Evolutionary conservation across 1,284 basidiomycete species (phyloP).

Genomic region (Fomes fomentarius): DNA sequence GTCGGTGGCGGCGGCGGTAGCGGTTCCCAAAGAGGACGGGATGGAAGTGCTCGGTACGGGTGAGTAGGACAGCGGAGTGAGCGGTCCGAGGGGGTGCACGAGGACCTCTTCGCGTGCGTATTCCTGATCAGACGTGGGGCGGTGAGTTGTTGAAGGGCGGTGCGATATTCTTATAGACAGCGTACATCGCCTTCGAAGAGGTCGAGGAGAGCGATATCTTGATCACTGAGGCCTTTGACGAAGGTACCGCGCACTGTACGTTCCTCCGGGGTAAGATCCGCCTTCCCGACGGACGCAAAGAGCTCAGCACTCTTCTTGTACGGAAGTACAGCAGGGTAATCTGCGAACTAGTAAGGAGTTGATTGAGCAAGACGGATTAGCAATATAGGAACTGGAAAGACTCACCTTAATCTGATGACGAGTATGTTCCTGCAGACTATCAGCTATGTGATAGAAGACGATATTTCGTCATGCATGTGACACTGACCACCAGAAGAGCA

Average conservation of each 20-base stretch:
- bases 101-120: slow-evolving; percentile 61
- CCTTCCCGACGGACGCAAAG: slow-evolving; percentile 36
- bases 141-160: background rate
- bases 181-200: slow-evolving; percentile 81
- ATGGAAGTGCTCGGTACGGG: slow-evolving; percentile 27
- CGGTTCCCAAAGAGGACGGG: slow-evolving; percentile 37
- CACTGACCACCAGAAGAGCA: slow-evolving; percentile 48
- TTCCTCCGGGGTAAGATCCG: slow-evolving; percentile 51
- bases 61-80: slow-evolving; percentile 35
- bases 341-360: slow-evolving; percentile 49
- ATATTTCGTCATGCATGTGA: no score
- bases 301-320: slow-evolving; percentile 48
- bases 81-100: slow-evolving; percentile 56
- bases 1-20: slow-evolving; percentile 36
- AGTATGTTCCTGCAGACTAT: slow-evolving; percentile 64
- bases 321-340: slow-evolving; percentile 82
- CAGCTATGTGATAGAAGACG: background rate
- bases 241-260: slow-evolving; percentile 70
- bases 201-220: slow-evolving; percentile 68
- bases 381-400: background rate
- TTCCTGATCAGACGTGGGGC: slow-evolving; percentile 52
- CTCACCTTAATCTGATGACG: slow-evolving; percentile 65
- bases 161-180: slow-evolving; percentile 18
- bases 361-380: background rate
- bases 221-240: slow-evolving; percentile 61